Evolutionary conservation across 2,329 filamentous ascomycete genomes (phyloP), one percentile per base, ranked within the genome.

Genomic region (Didymellaceae sp.): DNA sequence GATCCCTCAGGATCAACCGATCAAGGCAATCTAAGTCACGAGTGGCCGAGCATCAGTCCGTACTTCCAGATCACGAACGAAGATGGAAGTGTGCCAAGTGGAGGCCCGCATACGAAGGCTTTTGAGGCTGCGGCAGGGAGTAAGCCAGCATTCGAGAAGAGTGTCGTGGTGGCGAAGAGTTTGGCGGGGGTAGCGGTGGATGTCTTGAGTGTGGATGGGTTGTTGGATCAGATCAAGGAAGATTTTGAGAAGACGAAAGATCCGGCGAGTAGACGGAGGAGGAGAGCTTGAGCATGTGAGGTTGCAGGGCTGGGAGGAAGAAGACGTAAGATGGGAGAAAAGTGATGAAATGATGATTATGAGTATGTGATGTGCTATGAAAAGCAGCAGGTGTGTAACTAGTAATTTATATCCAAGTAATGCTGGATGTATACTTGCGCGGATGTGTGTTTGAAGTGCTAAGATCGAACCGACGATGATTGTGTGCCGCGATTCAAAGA

Each of bases 21-120:
- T 14, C 55, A 58, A 30, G 59, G 59, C 13, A 62, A 62, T 17
- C 45, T 62, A 4, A 54, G 46, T 31, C 54, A 59, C 31, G 43
- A 52, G 25, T 59, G 55, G 25, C 55, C 59, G 3, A 48, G 39
- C 11, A 57, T 62, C 7, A 50, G 52, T 25, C 59, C 59, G n/a
- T 41, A 45, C 20, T 62, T 60, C 25, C 50, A 53, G 24, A 62
- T 62, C 37, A 44, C 33, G 26, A 56, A 54, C 13, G 52, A 51
- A 6, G 49, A 58, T 33, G 53, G 53, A 3, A 54, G 43, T 14
- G 45, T 49, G 13, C 57, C 59, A 1, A 25, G 2, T 13, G 39
- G 50, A 4, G 52, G 55, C 11, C 52, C 59, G 37, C 59, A 62
- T 16, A 59, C 59, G 31, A 32, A 31, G 16, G 17, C 46, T 5